These are phyloP conservation scores for Meira miltonrushii DNA, from an alignment of 1,284 basidiomycete genomes.

Conservation along the genomic window DNA sequence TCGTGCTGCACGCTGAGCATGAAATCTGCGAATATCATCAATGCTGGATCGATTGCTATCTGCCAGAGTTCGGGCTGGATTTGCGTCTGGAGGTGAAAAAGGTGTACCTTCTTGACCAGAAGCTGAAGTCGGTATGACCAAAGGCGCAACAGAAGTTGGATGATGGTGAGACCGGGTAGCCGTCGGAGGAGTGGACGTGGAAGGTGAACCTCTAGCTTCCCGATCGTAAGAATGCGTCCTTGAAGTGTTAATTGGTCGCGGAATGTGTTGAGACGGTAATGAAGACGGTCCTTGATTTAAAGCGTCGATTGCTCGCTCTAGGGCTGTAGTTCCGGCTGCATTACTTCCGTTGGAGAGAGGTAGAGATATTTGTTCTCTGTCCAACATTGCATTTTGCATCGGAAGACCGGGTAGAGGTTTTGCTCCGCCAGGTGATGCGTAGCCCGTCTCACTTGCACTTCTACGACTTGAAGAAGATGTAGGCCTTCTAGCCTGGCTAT, in stretches of 20 bases:
- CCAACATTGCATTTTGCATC: not conserved
- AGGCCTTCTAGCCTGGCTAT: not conserved
- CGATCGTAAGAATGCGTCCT: not conserved
- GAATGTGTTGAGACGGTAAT: slow-evolving; percentile 38
- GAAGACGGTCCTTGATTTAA: slow-evolving; percentile 12
- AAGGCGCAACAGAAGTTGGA: slow-evolving; percentile 11
- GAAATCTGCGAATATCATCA: slow-evolving; percentile 40
- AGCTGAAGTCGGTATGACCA: slow-evolving; percentile 20
- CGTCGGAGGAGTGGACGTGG: slow-evolving; percentile 20
- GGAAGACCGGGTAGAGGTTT: slow-evolving; percentile 35
- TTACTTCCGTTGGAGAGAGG: not conserved
- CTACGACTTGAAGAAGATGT: slow-evolving; percentile 17
- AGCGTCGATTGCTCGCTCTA: slow-evolving; percentile 24
- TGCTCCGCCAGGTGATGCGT: slow-evolving; percentile 12
- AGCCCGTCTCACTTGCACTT: slow-evolving; percentile 7
- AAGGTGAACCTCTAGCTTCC: slow-evolving; percentile 2
- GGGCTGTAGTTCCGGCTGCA: not conserved
- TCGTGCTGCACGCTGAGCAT: slow-evolving; percentile 30
- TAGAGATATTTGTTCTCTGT: not conserved
- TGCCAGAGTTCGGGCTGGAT: slow-evolving; percentile 32
- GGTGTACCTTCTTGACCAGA: not conserved
- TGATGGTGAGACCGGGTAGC: not conserved
- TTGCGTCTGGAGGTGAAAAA: slow-evolving; percentile 22
- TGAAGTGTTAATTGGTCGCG: slow-evolving; percentile 17
- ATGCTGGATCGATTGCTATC: slow-evolving; percentile 41